Evolutionary conservation across 2,329 filamentous ascomycete species (phyloP).

Genomic region (Tolypocladium guangdongense): DNA sequence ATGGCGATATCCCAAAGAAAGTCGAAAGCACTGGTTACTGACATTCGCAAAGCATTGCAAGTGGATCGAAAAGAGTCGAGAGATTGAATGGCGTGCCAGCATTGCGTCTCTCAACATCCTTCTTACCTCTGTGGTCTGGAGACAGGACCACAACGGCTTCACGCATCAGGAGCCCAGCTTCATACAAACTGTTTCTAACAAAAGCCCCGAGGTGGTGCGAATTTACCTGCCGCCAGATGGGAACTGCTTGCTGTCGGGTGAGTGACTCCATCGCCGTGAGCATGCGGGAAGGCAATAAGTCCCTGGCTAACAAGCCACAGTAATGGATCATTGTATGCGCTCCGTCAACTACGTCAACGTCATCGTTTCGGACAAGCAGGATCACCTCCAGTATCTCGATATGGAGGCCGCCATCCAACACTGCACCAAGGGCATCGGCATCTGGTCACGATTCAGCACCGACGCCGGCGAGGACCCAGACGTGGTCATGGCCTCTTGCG

Average conservation of each 20-base stretch:
- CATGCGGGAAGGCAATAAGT: too few species aligned
- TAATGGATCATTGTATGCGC: slow-evolving; percentile 65
- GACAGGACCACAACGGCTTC: slow-evolving; percentile 77
- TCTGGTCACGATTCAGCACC: slow-evolving; percentile 69
- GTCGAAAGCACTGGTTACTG: not conserved
- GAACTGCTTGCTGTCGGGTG: slow-evolving; percentile 52
- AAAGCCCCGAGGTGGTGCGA: slow-evolving; percentile 67
- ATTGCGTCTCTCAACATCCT: slow-evolving; percentile 70
- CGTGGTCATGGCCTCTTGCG: slow-evolving; percentile 65
- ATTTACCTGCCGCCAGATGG: slow-evolving; percentile 75
- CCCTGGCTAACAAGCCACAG: slow-evolving; percentile 22
- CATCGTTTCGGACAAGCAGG: slow-evolving; percentile 69
- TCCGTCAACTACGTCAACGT: slow-evolving; percentile 74
- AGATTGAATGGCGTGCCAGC: slow-evolving; percentile 66
- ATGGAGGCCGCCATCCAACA: slow-evolving; percentile 65
- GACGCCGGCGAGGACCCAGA: slow-evolving; percentile 59
- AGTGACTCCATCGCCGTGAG: not conserved
- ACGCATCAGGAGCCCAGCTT: slow-evolving; percentile 75
- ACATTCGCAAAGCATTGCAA: slow-evolving; percentile 52
- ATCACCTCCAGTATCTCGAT: slow-evolving; percentile 63
- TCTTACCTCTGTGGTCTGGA: slow-evolving; percentile 68
- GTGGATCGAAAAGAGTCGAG: slow-evolving; percentile 73
- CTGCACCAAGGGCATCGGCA: slow-evolving; percentile 68
- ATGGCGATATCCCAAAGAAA: not conserved
- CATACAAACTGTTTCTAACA: slow-evolving; percentile 69